phyloP scores from a whole-genome alignment of 2,329 filamentous ascomycete species.

The Leptodontidium sp. region DNA sequence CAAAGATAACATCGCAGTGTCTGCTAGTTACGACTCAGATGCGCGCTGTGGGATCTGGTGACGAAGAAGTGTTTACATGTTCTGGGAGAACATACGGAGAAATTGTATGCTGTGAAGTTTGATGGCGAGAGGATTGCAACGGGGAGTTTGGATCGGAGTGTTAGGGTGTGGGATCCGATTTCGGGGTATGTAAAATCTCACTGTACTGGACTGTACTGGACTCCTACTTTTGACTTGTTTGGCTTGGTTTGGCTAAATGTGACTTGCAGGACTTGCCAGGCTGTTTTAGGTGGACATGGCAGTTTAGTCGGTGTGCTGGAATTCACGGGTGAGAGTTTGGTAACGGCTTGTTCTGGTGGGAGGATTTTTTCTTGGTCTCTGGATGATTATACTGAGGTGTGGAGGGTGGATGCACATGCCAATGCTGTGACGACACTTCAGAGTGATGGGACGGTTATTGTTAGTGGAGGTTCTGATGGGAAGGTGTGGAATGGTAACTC shows the following conservation, averaged over 20 bases:
- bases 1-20: slow-evolving; percentile 79
- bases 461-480: slow-evolving; percentile 82
- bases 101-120: slow-evolving; percentile 96
- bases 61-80: slow-evolving; percentile 89
- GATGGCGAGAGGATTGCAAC: slow-evolving; percentile 91
- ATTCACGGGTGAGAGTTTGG: slow-evolving; percentile 90
- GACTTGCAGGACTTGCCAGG: neutral
- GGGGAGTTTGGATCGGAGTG: slow-evolving; percentile 91
- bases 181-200: slow-evolving; percentile 68
- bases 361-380: slow-evolving; percentile 96
- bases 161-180: slow-evolving; percentile 90
- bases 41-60: slow-evolving; percentile 77
- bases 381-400: slow-evolving; percentile 65
- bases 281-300: neutral
- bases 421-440: slow-evolving; percentile 96
- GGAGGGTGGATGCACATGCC: slow-evolving; percentile 85
- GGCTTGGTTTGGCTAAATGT: too few species aligned
- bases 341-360: slow-evolving; percentile 92
- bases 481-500: slow-evolving; percentile 61
- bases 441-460: slow-evolving; percentile 59
- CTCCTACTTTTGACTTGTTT: too few species aligned
- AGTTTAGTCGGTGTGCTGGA: slow-evolving; percentile 75
- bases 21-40: slow-evolving; percentile 93
- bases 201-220: too few species aligned
- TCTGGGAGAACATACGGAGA: slow-evolving; percentile 90